A percentile compares a stretch with the other conserved stretches of the same genome.
phyloP scores from a whole-genome alignment of 768 basidiomycete species.

The Cystofilobasidium macerans region DNA sequence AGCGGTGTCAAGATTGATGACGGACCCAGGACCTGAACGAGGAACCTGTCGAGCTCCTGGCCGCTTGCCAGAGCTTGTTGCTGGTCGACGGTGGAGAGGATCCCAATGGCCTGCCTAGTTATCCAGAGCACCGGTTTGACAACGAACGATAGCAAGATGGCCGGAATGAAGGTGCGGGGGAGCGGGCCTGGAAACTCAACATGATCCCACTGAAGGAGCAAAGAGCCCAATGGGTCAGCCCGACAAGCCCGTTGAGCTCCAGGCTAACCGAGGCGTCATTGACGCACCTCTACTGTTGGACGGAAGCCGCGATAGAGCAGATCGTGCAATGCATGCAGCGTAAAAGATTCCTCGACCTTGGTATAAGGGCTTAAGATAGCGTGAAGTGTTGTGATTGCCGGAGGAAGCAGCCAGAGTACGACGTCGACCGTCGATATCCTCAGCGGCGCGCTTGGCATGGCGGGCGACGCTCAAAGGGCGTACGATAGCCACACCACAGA shows the following conservation, averaged over 20 bases:
- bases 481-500: no score
- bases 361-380: constrained; percentile 74
- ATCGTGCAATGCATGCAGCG: constrained; percentile 82
- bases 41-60: constrained; percentile 51
- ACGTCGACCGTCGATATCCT: no score
- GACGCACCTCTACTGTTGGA: background rate
- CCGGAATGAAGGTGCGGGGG: constrained; percentile 75
- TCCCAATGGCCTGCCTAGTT: constrained; percentile 26
- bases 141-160: constrained; percentile 38
- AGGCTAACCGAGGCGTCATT: background rate
- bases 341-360: constrained; percentile 97
- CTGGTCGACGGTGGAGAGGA: no score
- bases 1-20: constrained; percentile 21
- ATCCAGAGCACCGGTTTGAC: constrained; percentile 48
- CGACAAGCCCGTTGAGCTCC: background rate
- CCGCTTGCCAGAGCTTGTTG: background rate
- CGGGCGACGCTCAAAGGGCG: no score
- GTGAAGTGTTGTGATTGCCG: constrained; percentile 41
- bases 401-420: constrained; percentile 9
- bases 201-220: constrained; percentile 69
- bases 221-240: background rate
- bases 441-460: no score
- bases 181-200: constrained; percentile 76
- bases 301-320: constrained; percentile 61
- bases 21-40: constrained; percentile 61